Evolutionary conservation across 2,329 filamentous ascomycete species (phyloP).

Genomic region (Colletotrichum gloeosporioides): DNA sequence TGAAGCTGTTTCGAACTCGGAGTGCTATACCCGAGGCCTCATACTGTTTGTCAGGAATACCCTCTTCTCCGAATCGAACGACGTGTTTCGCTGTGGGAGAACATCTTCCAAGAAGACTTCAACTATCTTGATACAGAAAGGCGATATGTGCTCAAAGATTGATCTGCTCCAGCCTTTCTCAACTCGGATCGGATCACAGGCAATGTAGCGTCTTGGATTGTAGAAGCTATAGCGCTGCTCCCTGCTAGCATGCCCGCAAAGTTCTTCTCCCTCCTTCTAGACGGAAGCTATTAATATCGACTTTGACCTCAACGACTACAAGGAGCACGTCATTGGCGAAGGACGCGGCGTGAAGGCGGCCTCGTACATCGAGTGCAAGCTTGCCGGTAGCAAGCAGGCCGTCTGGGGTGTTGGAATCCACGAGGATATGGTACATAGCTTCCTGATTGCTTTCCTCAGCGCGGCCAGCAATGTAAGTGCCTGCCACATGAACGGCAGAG

Average conservation of each 20-base stretch:
- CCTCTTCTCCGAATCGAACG: background rate
- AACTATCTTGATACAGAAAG: background rate
- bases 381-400: too few species aligned
- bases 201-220: background rate
- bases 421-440: too few species aligned
- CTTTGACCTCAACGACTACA: too few species aligned
- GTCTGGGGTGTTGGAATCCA: too few species aligned
- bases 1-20: background rate
- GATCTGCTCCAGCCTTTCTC: background rate
- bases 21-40: background rate
- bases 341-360: too few species aligned
- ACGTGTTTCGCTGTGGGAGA: background rate
- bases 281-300: background rate
- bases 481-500: too few species aligned
- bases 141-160: background rate
- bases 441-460: too few species aligned
- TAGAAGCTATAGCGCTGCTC: background rate
- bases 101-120: background rate
- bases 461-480: too few species aligned
- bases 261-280: background rate
- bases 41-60: background rate
- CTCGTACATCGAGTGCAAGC: too few species aligned
- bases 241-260: background rate
- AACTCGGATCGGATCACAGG: background rate
- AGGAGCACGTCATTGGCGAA: too few species aligned